Evolutionary conservation across 164 flowering plant genomes (phyloP).

Genomic region (Santalum album): DNA sequence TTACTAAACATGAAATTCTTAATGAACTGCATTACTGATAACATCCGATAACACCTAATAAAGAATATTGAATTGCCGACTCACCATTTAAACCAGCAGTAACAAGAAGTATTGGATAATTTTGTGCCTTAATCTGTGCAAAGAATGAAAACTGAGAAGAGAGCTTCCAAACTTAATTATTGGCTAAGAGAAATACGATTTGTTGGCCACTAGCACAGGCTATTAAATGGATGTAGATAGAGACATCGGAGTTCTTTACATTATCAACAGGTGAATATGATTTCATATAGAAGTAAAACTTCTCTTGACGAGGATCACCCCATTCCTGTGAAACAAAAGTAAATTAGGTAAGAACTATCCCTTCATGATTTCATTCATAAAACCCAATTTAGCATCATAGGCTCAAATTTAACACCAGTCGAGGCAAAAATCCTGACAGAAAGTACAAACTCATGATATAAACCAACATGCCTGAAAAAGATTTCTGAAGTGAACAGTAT

Average conservation of each 20-base stretch:
- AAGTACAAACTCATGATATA: too few relatives aligned
- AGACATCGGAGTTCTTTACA: conserved; percentile 23
- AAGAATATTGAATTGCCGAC: conserved; percentile 6
- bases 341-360: background rate
- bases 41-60: too few relatives aligned
- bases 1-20: too few relatives aligned
- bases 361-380: background rate
- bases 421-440: too few relatives aligned
- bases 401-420: too few relatives aligned
- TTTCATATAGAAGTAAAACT: conserved; percentile 71
- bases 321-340: conserved; percentile 54
- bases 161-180: background rate
- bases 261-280: conserved; percentile 87
- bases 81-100: conserved; percentile 88
- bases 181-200: background rate
- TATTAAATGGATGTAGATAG: background rate
- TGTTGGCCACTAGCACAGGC: background rate
- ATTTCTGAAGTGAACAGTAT: too few relatives aligned
- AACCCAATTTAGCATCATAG: too few relatives aligned
- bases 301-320: conserved; percentile 82
- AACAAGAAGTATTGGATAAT: conserved; percentile 76
- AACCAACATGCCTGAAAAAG: too few relatives aligned
- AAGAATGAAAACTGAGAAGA: background rate
- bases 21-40: too few relatives aligned
- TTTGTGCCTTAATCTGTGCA: conserved; percentile 61